Evolutionary conservation across 768 basidiomycete species (phyloP).

Genomic region (Cystofilobasidium ferigula): DNA sequence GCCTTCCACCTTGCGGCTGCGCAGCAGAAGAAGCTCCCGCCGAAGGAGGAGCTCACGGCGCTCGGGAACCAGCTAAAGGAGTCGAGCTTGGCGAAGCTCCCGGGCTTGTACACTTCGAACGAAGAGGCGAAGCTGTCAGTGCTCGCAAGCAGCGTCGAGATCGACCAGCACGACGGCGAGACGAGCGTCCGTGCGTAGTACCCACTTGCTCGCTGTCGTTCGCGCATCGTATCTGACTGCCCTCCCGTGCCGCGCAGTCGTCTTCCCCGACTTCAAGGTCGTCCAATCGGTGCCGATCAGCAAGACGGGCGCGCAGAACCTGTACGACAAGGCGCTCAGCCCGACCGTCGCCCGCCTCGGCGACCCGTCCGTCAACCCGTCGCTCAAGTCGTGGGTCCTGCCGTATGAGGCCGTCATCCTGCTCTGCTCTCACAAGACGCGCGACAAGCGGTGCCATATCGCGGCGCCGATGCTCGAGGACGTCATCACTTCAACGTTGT

Average conservation of each 20-base stretch:
- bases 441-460: slow-evolving; percentile 84
- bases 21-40: slow-evolving; percentile 20
- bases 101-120: slow-evolving; percentile 52
- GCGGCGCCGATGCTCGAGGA: slow-evolving; percentile 51
- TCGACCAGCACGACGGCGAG: slow-evolving; percentile 53
- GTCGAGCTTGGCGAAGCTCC: no score
- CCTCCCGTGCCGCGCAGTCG: slow-evolving; percentile 43
- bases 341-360: slow-evolving; percentile 39
- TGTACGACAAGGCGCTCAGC: slow-evolving; percentile 57
- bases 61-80: no score
- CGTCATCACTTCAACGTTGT: slow-evolving; percentile 45
- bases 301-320: slow-evolving; percentile 52
- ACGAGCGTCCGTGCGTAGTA: slow-evolving; percentile 47
- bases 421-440: slow-evolving; percentile 82
- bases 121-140: slow-evolving; percentile 55
- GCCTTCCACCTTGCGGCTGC: slow-evolving; percentile 48
- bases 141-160: slow-evolving; percentile 65
- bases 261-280: slow-evolving; percentile 86
- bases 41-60: slow-evolving; percentile 12
- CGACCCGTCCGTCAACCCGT: slow-evolving; percentile 36
- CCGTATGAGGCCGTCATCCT: slow-evolving; percentile 85
- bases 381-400: slow-evolving; percentile 60
- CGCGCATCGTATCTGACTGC: no score
- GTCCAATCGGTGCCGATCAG: slow-evolving; percentile 61
- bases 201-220: neutral